Conservation (phyloP, 2,329 filamentous ascomycete species). For the Paracoccidioides lutzii region DNA sequence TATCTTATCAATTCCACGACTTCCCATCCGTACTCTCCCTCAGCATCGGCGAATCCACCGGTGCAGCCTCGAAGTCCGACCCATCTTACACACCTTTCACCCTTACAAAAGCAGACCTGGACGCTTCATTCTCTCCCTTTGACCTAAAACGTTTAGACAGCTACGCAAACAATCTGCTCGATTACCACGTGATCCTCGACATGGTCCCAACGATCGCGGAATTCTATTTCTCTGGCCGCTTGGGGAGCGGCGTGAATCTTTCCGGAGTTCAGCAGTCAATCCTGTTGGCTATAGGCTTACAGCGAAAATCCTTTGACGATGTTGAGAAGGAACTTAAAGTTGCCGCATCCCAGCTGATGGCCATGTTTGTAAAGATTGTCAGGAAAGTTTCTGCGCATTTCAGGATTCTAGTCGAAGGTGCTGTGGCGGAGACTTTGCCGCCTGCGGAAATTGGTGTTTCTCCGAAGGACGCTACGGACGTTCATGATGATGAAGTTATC, state of each 20-base stretch:
- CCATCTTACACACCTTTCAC: constrained; percentile 39
- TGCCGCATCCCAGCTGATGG: constrained; percentile 65
- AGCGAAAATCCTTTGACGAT: constrained; percentile 73
- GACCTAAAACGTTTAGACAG: constrained; percentile 90
- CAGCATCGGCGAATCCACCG: constrained; percentile 77
- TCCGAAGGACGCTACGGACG: constrained; percentile 38
- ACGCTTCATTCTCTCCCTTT: constrained; percentile 69
- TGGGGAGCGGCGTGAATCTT: constrained; percentile 55
- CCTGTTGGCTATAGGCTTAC: constrained; percentile 78
- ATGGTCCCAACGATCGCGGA: constrained; percentile 70
- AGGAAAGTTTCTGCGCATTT: constrained; percentile 77
- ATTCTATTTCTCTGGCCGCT: constrained; percentile 71
- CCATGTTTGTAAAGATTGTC: constrained; percentile 95
- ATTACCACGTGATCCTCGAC: constrained; percentile 95
- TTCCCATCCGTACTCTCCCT: constrained; percentile 70
- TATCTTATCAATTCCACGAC: constrained; percentile 82
- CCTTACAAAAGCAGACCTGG: constrained; percentile 63
- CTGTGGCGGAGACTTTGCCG: constrained; percentile 55
- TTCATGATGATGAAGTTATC: constrained; percentile 56
- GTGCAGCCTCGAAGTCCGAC: constrained; percentile 56
- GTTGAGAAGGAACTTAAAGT: constrained; percentile 68
- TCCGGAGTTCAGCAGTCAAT: constrained; percentile 76
- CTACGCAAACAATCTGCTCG: constrained; percentile 92
- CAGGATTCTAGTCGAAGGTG: constrained; percentile 58
- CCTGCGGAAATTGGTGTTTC: constrained; percentile 32